Base-by-base conservation (phyloP, 495 filamentous ascomycete species). In the Schizothecium vesticola region DNA sequence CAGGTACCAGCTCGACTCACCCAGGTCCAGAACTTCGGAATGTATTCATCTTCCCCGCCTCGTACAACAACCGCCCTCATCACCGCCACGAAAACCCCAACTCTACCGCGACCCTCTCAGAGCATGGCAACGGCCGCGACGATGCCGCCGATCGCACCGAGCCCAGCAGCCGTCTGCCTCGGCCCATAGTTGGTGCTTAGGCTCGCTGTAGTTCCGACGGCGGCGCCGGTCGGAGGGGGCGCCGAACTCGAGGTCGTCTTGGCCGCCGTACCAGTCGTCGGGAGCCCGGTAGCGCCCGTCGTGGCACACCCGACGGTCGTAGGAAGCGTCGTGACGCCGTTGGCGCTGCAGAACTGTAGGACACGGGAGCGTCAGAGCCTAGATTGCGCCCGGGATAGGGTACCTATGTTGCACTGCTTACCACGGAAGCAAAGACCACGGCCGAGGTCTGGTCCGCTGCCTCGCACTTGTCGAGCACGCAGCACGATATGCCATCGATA, bases 401-500 rank as follows among this genome's bases (percentile, higher is more conserved):
- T 11, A 36, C 28, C 28, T 36, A 3, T 43, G 16, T 8, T 51
- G 43, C 16, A 8, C 43, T 2, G 59, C 75, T 60, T 60, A 78
- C 76, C 26, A 19, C 25, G 21, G 58, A n/a, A 25, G 79, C 79
- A 57, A 75, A 81, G 26, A 22, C 29, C 33, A 80, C 70, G 19
- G 82, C 81, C 26, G 67, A 12, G 55, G 84, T 55, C 74, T 91
- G 86, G 55, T 91, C 89, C 0, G 76, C 75, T 1, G 67, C 9
- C 58, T 75, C 69, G 78, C 92, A 96, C 11, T 67, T 74, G 3
- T 71, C 73, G 5, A 76, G 73, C 8, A 96, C 81, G 75, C 92
- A 96, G 81, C 89, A 91, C 29, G 87, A 79, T 66, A 95, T 87
- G 33, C 77, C 70, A 43, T 59, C 71, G 67, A 96, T 81, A 81